Evolutionary conservation across 2,329 filamentous ascomycete species (phyloP), one percentile per base, ranked within the genome.

Genomic region (Raffaelea albimanens): DNA sequence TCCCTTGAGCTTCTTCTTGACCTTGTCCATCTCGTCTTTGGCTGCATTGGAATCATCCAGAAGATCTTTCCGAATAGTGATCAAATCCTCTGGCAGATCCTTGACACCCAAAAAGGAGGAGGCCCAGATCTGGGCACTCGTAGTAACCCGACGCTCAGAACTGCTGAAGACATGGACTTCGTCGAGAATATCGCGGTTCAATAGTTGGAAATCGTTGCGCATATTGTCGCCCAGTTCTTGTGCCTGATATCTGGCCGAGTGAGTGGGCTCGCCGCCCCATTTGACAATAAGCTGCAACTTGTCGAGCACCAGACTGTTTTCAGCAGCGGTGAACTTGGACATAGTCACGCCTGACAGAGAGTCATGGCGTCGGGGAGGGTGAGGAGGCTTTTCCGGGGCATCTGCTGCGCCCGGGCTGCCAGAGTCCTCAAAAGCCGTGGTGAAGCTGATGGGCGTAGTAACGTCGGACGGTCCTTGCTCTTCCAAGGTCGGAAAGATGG

Each of bases 1-100:
- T 1, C 87, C 83, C 69, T 98, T 98, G 23, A 98, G 76, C 79
- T 95, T 96, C 78, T 98, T 98, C 75, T 98, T 98, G 48, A 98
- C 93, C 67, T 95, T 96, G 67, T 98, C 94, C 86, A 96, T 98
- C 60, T 95, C 89, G 62, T 98, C 93, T 64, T 98, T 98, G 49
- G 93, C 93, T 4, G 93, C 93, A 63, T 98, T 98, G 0, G 90
- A 97, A 62, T 98, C 93, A 62, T 98, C 93, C 3, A 98, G 71
- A 7, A 98, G 75, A 65, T 97, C 90, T 62, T 98, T 98, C 46
- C 93, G 83, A 48, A 97, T 83, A 31, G 82, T 85, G 53, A 98
- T 95, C 54, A 87, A 88, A 57, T 95, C 87, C 21, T 87, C 80
- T 0, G 85, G 80, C 16, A 96, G 72, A 47, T 96, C 86, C 62